Conservation (phyloP, 108 stramenopile genomes). For the Fistulifera solaris region DNA sequence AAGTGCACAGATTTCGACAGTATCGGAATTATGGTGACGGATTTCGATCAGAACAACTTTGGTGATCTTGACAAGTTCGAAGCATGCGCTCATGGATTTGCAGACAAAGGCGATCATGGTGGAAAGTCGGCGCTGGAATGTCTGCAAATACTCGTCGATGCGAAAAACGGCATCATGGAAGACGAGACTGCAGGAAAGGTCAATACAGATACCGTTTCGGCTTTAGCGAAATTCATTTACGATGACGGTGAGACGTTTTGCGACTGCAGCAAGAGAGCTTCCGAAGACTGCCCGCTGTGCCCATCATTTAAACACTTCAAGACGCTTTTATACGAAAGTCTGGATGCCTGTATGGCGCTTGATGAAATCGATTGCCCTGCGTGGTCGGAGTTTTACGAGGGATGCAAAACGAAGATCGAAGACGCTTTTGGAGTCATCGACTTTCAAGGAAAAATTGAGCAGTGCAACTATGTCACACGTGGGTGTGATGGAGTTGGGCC, state of each 20-base stretch:
- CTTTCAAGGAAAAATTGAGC: conserved; percentile 34
- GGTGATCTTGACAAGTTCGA: conserved; percentile 80
- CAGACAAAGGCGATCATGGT: conserved; percentile 44
- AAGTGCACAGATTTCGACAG: conserved; percentile 59
- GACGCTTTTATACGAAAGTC: conserved; percentile 71
- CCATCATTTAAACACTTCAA: conserved; percentile 71
- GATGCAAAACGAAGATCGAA: conserved; percentile 64
- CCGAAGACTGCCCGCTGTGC: conserved; percentile 61
- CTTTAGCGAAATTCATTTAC: conserved; percentile 59
- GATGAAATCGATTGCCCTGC: conserved; percentile 87
- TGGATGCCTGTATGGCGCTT: conserved; percentile 79
- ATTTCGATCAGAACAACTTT: conserved; percentile 86
- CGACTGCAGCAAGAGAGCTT: conserved; percentile 55
- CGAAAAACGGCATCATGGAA: conserved; percentile 34
- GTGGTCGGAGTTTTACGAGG: conserved; percentile 71
- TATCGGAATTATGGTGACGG: conserved; percentile 54
- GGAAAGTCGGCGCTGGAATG: conserved; percentile 72
- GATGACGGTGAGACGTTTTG: conserved; percentile 65
- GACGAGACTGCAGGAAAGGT: conserved; percentile 29
- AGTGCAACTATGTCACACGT: conserved; percentile 62
- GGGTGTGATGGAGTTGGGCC: conserved; percentile 66
- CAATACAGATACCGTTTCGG: conserved; percentile 47
- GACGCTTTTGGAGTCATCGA: conserved; percentile 41
- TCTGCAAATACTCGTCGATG: conserved; percentile 67
- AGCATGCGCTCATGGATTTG: conserved; percentile 67